Evolutionary conservation across 345 rosid species (phyloP), one percentile per base, ranked within the genome.

Genomic region (Mangifera indica): DNA sequence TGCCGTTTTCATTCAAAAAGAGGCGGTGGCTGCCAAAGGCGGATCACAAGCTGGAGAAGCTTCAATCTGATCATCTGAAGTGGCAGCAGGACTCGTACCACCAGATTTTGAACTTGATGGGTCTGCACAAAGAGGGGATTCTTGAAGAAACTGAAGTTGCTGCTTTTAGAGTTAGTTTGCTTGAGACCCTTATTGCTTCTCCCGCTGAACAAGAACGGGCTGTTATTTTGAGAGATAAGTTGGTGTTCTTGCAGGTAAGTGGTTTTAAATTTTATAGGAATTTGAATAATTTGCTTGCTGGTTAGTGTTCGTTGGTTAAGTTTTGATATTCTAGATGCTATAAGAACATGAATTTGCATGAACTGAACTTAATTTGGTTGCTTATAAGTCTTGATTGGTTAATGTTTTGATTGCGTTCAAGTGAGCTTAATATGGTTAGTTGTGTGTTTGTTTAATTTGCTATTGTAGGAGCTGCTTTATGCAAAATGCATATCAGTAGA

Each of bases 1-100:
- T 90, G 60, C 96, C 96, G 2, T 85, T 88, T 68, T 88, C 91
- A 63, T 83, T 85, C 70, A 88, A 85, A 84, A 88, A 90, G 58
- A 75, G 72, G 53, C 72, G 87, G 51, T 55, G 87, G 51, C 52
- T 90, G 24, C 76, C 86, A 0, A 84, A 86, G 0, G 77, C 90
- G 0, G 93, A 90, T 76, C 87, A 80, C 63, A 79, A 75, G 77
- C 84, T 85, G 13, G 78, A 84, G 3, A 86, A 84, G 87, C 73
- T 85, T 24, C 96, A 90, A 46, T 87, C 90, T n/a, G 89, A 90
- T 56, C 88, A 88, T 78, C 81, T 88, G 29, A 90, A 87, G 78
- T 90, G 96, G 93, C 93, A 87, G 84, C 96, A 90, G 62, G 91
- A 90, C 64, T 90, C 91, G 5, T 90, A 77, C 82, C 91, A 85